phyloP scores from a whole-genome alignment of 768 basidiomycete species.

The Tylopilus subfusipes region DNA sequence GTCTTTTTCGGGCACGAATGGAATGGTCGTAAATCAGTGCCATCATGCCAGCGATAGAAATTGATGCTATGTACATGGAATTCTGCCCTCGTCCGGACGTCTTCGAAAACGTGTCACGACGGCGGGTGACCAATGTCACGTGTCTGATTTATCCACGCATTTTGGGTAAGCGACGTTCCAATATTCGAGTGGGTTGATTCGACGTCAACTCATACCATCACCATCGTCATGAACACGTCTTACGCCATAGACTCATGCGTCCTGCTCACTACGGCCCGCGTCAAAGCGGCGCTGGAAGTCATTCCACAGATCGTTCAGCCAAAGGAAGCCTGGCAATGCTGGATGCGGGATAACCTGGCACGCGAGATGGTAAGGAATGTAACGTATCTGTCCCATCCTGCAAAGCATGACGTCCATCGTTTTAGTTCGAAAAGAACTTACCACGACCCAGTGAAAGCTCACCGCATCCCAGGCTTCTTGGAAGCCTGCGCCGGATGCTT shows the following conservation, averaged over 20 bases:
- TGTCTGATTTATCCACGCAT: too few species aligned
- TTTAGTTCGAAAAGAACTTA: background rate
- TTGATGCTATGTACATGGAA: too few species aligned
- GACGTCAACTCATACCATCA: too few species aligned
- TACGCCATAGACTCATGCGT: background rate
- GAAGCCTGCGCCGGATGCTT: background rate
- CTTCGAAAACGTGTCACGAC: too few species aligned
- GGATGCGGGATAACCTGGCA: background rate
- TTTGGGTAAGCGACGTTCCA: too few species aligned
- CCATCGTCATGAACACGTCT: too few species aligned
- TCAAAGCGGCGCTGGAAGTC: background rate
- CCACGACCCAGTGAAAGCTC: background rate
- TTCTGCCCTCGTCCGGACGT: too few species aligned
- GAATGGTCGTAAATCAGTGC: too few species aligned
- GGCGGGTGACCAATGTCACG: too few species aligned
- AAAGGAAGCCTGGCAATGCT: background rate
- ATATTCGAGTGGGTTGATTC: too few species aligned
- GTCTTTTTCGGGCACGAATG: too few species aligned
- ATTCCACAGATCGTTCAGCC: background rate
- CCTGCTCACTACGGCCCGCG: background rate
- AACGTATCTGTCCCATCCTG: background rate
- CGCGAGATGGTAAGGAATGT: background rate
- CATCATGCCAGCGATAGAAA: too few species aligned
- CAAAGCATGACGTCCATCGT: background rate
- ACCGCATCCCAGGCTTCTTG: background rate